Evolutionary conservation across 140 eudicot genomes (phyloP).

Genomic region (Erigeron philadelphicus): DNA sequence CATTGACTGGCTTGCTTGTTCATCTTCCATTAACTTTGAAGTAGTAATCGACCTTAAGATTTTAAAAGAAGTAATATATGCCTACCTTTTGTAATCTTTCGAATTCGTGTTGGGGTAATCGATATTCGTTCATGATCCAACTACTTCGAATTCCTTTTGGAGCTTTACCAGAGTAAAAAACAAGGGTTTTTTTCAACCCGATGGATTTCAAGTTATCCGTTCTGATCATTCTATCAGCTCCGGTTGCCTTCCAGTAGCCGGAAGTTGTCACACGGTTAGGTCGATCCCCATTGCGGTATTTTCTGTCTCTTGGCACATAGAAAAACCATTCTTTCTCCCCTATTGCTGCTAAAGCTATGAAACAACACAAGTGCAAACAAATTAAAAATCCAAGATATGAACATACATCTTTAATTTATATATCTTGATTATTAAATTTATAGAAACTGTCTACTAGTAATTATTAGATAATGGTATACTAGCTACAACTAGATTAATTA

Average conservation of each 20-base stretch:
- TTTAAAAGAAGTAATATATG: not conserved
- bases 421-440: too few species aligned
- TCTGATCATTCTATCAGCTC: constrained; percentile 92
- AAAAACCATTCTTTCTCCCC: constrained; percentile 98
- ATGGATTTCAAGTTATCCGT: constrained; percentile 54
- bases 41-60: too few species aligned
- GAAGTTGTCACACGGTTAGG: constrained; percentile 95
- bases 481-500: not conserved
- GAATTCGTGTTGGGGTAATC: constrained; percentile 84
- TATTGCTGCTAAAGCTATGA: constrained; percentile 78
- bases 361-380: not conserved
- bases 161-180: constrained; percentile 92
- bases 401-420: not conserved
- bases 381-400: not conserved
- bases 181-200: constrained; percentile 89
- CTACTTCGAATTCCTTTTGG: constrained; percentile 92
- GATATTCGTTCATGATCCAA: constrained; percentile 98
- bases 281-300: constrained; percentile 87
- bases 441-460: not conserved
- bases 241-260: constrained; percentile 97
- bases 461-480: not conserved
- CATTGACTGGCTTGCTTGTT: not conserved
- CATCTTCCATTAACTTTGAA: too few species aligned
- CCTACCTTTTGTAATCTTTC: constrained; percentile 83
- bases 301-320: constrained; percentile 90